Base-by-base conservation (phyloP, 768 basidiomycete genomes). In the Chalciporus pseudorubinellus region DNA sequence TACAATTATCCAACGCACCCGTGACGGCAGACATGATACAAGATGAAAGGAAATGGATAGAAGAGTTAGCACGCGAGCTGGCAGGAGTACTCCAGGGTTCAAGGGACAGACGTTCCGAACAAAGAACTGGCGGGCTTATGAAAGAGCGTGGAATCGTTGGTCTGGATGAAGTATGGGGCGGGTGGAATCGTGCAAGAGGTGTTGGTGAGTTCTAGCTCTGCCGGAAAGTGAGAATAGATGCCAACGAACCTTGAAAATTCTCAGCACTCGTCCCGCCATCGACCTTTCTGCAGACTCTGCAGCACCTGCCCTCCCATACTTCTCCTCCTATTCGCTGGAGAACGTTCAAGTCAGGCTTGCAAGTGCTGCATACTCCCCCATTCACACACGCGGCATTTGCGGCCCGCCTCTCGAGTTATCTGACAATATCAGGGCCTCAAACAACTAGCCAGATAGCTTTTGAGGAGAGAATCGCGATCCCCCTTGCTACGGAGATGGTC, bases 141-240 rank as follows among this genome's bases (percentile, higher is more conserved):
- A 77, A 77, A 50, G 75, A 78, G 3, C 80, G 91, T 24, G 92
- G 91, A 1, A 80, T 95, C 29, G 79, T 97, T 34, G 90, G 87
- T 0, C 70, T 97, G 22, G 94, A 98, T 63, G 94, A 95, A 69
- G 89, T 89, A 0, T 98, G 94, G 94, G 91, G 91, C 22, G 84
- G 88, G 2, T 97, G 94, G 94, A 95, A 95, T 64, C 84, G 94
- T 51, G 93, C 92, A 6, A 74, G 94, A 58, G 94, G 94, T 44
- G 87, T 95, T 48, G 87, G 93, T 92, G 67, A 66, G 58, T 48
- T 18, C 36, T 44, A 14, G 22, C 4, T 36, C n/a, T 19, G 26
- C 21, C 18, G 36, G 21, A 52, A 21, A 39, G 19, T 46, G 40
- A 36, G 26, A 45, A 29, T 34, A 11, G 22, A 47, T 21, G 24